These are phyloP conservation scores for Candida chilensis DNA, from an alignment of 805 yeast species.

Conservation along the genomic window DNA sequence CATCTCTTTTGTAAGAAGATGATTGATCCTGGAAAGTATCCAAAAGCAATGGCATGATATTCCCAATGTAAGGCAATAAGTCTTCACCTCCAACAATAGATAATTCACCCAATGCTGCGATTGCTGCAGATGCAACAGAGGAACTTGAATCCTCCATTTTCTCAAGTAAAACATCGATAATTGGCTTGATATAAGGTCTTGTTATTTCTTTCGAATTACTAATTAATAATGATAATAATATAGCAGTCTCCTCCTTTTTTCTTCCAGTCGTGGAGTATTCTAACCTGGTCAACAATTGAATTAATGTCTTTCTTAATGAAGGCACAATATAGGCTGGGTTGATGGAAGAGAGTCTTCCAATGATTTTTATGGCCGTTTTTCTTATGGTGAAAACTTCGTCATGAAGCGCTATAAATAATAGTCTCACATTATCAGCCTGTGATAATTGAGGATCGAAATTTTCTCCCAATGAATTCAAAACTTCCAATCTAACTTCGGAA, in stretches of 20 bases:
- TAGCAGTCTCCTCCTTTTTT: slow-evolving; percentile 82
- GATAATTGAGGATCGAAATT: slow-evolving; percentile 87
- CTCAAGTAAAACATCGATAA: slow-evolving; percentile 77
- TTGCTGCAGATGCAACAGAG: slow-evolving; percentile 79
- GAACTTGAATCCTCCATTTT: slow-evolving; percentile 65
- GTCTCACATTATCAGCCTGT: slow-evolving; percentile 83
- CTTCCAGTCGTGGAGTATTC: slow-evolving; percentile 69
- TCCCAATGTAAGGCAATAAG: slow-evolving; percentile 59
- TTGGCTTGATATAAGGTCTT: slow-evolving; percentile 84
- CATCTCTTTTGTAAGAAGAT: slow-evolving; percentile 78
- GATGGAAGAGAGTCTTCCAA: slow-evolving; percentile 77
- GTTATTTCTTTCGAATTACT: slow-evolving; percentile 75
- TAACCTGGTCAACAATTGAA: slow-evolving; percentile 77
- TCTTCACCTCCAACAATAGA: slow-evolving; percentile 85
- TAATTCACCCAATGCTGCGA: slow-evolving; percentile 82
- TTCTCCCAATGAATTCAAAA: slow-evolving; percentile 61
- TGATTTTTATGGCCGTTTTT: slow-evolving; percentile 63
- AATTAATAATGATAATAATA: slow-evolving; percentile 62
- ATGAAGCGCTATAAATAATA: slow-evolving; percentile 80
- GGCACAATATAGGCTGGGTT: slow-evolving; percentile 97
- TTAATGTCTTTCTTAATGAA: slow-evolving; percentile 73
- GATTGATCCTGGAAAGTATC: slow-evolving; percentile 91
- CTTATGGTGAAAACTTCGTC: slow-evolving; percentile 86
- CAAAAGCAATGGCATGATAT: slow-evolving; percentile 79
- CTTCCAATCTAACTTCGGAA: slow-evolving; percentile 77